Evolutionary conservation across 768 basidiomycete genomes (phyloP), one percentile per base, ranked within the genome.

Genomic region (Artomyces pyxidatus): DNA sequence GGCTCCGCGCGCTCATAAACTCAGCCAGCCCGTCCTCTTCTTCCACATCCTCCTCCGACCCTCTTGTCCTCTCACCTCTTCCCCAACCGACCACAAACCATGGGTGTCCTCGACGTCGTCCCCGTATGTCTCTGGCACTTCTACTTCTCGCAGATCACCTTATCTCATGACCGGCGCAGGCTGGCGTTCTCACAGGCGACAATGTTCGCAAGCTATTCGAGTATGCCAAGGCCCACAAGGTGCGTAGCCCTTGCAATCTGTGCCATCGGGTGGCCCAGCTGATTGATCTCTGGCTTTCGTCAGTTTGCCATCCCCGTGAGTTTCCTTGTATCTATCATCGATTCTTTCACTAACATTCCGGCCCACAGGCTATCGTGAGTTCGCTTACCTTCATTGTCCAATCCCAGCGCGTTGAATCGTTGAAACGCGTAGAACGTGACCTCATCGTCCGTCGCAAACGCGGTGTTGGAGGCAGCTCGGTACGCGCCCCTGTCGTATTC

Each of bases 381-480:
- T n/a, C 22, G 53, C 37, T 40, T 45, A 47, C 39, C 50, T 17
- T 41, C 48, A 46, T 42, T 41, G 49, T 51, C 53, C 38, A 17
- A 45, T 47, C 48, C 47, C 47, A 44, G 28, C 29, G 28, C 32
- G 41, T 48, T n/a, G 26, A 49, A 35, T 16, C 19, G 16, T 39
- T 40, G 32, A n/a, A n/a, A n/a, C n/a, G n/a, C n/a, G n/a, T 59
- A 96, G 93, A 99, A 99, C 63, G 85, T 91, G 40, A 98, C 96
- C 39, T 98, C 95, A 16, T 94, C 95, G 10, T 99, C 95, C 26
- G 85, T 83, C 32, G 93, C 84, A 46, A 95, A 97, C 66, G 91
- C 94, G 48, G 87, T 83, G 50, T 83, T 99, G 55, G 95, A 99
- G 71, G 95, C 92, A 49, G 95, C 95, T 44, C 83, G 92, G 88